A percentile compares a stretch with the other conserved stretches of the same genome.
Conservation (phyloP, 768 basidiomycete species). For the Naganishia kalamii region DNA sequence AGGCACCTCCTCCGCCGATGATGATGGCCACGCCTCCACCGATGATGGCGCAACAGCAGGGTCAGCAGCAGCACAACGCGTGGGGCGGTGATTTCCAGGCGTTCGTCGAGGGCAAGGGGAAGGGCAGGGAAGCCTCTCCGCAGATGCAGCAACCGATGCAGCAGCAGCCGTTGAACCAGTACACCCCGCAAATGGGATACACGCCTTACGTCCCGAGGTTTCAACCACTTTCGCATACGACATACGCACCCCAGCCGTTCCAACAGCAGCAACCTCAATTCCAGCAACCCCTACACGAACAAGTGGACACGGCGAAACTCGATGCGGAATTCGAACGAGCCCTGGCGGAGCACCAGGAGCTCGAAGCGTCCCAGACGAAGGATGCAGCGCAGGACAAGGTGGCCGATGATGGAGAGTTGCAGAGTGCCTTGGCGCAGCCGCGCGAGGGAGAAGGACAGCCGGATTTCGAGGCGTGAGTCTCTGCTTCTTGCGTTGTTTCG, state of each 20-base stretch:
- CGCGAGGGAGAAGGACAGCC: constrained; percentile 47
- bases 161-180: neutral
- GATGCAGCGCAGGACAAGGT: constrained; percentile 26
- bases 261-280: neutral
- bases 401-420: constrained; percentile 26
- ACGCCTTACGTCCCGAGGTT: neutral
- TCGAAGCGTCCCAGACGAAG: neutral
- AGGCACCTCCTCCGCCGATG: no score
- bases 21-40: no score
- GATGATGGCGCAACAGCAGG: no score
- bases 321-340: constrained; percentile 12
- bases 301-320: neutral
- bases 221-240: neutral
- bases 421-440: neutral
- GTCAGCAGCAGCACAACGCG: neutral
- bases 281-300: neutral
- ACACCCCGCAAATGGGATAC: neutral
- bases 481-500: neutral
- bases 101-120: constrained; percentile 14
- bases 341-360: constrained; percentile 1
- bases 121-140: neutral
- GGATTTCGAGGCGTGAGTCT: constrained; percentile 63
- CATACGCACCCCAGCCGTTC: neutral
- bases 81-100: constrained; percentile 6
- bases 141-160: neutral